A percentile compares a stretch with the other conserved stretches of the same genome.
Evolutionary conservation across 1,284 basidiomycete species (phyloP).

Genomic region (Gymnopus androsaceus): DNA sequence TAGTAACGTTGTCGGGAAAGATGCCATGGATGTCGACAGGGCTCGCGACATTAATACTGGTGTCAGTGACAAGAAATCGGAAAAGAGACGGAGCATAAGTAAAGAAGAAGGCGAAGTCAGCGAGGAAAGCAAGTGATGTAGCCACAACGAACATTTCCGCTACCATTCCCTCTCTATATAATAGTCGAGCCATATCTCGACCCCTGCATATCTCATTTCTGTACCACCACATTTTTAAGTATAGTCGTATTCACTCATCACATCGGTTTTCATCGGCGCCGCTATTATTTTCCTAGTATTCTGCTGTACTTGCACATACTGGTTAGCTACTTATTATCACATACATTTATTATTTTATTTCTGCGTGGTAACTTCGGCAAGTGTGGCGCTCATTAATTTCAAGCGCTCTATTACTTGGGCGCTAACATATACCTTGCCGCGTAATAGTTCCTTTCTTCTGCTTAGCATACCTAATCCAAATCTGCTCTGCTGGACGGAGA

Average conservation of each 20-base stretch:
- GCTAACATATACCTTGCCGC: not conserved
- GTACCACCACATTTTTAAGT: not conserved
- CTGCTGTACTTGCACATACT: no score
- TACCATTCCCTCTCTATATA: not conserved
- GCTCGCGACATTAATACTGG: not conserved
- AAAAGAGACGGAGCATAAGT: constrained; percentile 10
- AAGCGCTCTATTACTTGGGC: not conserved
- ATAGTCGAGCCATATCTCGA: constrained; percentile 2
- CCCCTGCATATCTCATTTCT: not conserved
- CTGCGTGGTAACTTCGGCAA: no score
- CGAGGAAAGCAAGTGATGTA: constrained; percentile 11
- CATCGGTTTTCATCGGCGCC: no score
- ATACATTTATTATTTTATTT: no score
- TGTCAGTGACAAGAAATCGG: not conserved
- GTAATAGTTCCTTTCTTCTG: not conserved
- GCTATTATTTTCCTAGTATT: no score
- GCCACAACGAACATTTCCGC: no score
- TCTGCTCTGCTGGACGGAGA: not conserved
- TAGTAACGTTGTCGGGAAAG: not conserved
- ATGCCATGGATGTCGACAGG: not conserved
- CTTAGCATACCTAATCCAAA: not conserved
- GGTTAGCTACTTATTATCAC: no score
- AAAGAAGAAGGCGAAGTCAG: constrained; percentile 13
- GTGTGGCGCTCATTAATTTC: no score
- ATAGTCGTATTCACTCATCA: no score